A percentile compares a stretch with the other conserved stretches of the same genome.
Conservation (phyloP, 2,329 filamentous ascomycete species). For the Fusarium pseudocircinatum region DNA sequence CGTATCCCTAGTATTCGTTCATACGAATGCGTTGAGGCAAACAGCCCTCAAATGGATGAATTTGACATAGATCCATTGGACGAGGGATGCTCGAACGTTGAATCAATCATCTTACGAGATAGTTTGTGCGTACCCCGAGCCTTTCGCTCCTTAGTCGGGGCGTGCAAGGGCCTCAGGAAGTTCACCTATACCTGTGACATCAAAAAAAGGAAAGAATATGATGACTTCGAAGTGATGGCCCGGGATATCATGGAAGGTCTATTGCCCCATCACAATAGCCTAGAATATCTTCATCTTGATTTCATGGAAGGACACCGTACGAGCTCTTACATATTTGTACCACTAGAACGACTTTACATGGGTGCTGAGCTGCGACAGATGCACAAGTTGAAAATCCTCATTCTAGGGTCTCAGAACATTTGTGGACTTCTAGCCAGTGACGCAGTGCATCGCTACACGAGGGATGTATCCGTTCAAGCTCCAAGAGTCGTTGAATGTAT, state of each 20-base stretch:
- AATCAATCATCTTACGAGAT: background rate
- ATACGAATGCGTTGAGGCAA: background rate
- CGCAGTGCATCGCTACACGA: fast-evolving
- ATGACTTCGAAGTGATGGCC: fast-evolving
- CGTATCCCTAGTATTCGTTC: fast-evolving
- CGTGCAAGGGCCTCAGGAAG: background rate
- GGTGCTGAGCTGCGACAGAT: background rate
- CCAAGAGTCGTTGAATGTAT: background rate
- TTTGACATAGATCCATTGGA: fast-evolving
- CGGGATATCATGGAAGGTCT: background rate
- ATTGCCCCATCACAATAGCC: fast-evolving
- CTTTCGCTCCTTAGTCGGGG: fast-evolving
- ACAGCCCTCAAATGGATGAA: background rate
- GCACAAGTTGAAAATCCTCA: background rate
- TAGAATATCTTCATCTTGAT: background rate
- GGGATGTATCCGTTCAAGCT: too few species aligned
- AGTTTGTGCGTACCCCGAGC: background rate
- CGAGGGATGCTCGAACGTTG: fast-evolving
- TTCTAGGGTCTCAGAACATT: background rate
- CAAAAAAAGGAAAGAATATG: background rate
- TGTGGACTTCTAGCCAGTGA: background rate
- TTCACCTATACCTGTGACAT: fast-evolving
- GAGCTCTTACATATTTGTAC: fast-evolving
- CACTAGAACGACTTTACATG: background rate
- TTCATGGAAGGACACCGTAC: background rate